These are phyloP conservation scores for Taxillus chinensis DNA, from an alignment of 164 flowering plant genomes.

Conservation along the genomic window DNA sequence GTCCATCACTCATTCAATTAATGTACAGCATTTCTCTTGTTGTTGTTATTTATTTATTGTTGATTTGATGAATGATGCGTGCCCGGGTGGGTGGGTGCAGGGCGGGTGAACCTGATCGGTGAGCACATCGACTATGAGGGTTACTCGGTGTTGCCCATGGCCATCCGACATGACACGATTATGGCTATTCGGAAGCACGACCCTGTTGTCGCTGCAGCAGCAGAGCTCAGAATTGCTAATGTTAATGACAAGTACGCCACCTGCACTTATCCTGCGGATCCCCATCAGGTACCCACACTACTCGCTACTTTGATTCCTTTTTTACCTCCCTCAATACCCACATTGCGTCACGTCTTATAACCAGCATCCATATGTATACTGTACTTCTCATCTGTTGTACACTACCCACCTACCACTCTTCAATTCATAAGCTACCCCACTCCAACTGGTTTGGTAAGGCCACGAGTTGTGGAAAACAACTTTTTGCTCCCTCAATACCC, in stretches of 20 bases:
- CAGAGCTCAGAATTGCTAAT: constrained; percentile 61
- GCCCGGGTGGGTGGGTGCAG: constrained; percentile 19
- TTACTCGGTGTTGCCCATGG: constrained; percentile 97
- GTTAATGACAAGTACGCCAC: constrained; percentile 60
- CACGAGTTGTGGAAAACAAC: too few relatives aligned
- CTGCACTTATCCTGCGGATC: constrained; percentile 88
- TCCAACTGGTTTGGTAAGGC: too few relatives aligned
- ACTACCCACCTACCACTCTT: too few relatives aligned
- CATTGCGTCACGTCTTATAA: too few relatives aligned
- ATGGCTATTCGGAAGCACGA: constrained; percentile 63
- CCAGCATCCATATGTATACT: too few relatives aligned
- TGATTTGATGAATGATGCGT: too few relatives aligned
- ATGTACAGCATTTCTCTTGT: not conserved
- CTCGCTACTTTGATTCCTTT: too few relatives aligned
- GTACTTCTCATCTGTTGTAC: too few relatives aligned
- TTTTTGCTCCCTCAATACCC: too few relatives aligned
- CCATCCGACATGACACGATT: constrained; percentile 82
- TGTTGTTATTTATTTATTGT: too few relatives aligned
- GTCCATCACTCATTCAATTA: not conserved
- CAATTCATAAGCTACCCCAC: too few relatives aligned
- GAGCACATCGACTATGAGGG: constrained; percentile 98
- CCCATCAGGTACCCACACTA: constrained; percentile 40
- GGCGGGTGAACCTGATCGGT: constrained; percentile 95
- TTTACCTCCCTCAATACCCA: too few relatives aligned
- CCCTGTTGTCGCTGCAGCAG: constrained; percentile 27